Evolutionary conservation across 2,329 filamentous ascomycete genomes (phyloP), one percentile per base, ranked within the genome.

Genomic region (Fusarium penzigii): DNA sequence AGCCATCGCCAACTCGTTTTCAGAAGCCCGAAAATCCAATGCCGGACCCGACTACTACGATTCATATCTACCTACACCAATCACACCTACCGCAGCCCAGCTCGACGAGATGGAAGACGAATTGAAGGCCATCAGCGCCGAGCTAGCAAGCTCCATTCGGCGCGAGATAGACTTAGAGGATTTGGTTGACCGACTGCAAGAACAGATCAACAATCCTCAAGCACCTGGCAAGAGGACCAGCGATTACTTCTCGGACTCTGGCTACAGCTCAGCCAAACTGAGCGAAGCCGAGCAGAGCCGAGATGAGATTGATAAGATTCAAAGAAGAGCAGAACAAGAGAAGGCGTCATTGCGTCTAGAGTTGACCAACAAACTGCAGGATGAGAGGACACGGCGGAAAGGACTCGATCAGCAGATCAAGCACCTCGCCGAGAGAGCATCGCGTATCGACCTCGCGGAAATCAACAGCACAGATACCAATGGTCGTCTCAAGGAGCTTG

Each of bases 191-290:
- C 82, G 89, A 52, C 76, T 96, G 62, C 92, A 97, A 69, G 77
- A 85, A n/a, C 92, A 97, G 66, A 79, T 80, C 57, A 81, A 78
- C 70, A 80, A 85, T 72, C 67, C 79, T 65, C 73, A 78, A 70
- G 68, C 77, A 61, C 64, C 80, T 29, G 86, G 83, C 57, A 88
- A 89, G 69, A 84, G 93, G 55, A 95, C 90, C 10, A 97, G 94
- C 73, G 94, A 99, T 73, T 97, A 99, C 75, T 99, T 94, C 70
- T 99, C 94, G 3, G 94, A 99, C 70, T 96, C 92, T 6, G 94
- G 94, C 32, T 88, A 90, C 52, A 93, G 91, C 70, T 93, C 91
- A 1, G 82, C 90, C 48, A 89, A 91, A 65, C 88, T 87, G 65
- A 86, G 88, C 55, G 87, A 90, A 43, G 77, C 77, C 53, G 84